Evolutionary conservation across 1,284 basidiomycete species (phyloP).

Genomic region (Cryptococcus hybrid): DNA sequence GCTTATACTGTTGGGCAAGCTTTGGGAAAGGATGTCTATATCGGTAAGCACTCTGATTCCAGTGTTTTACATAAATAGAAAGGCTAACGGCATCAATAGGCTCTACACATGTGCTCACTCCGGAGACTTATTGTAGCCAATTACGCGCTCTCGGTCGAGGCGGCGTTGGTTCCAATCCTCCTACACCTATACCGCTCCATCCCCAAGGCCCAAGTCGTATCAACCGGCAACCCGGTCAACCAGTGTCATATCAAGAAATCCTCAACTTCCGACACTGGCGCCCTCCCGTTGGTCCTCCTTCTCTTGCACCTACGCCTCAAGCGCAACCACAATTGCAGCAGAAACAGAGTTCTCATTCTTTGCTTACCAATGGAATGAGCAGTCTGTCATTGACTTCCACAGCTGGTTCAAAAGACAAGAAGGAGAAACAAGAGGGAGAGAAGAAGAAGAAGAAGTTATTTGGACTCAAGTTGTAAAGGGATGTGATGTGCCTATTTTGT

Average conservation of each 20-base stretch:
- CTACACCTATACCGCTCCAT: conserved; percentile 63
- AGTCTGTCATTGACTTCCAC: conserved; percentile 18
- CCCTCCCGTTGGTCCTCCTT: conserved; percentile 47
- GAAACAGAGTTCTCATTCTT: conserved; percentile 16
- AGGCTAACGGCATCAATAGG: conserved; percentile 55
- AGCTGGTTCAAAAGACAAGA: conserved; percentile 1
- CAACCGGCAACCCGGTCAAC: conserved; percentile 62
- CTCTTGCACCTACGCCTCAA: conserved; percentile 36
- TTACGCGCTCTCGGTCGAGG: conserved; percentile 76
- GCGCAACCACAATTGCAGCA: conserved; percentile 12
- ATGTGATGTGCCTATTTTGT: not conserved
- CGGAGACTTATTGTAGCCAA: conserved; percentile 79
- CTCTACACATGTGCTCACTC: conserved; percentile 84
- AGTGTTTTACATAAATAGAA: not conserved
- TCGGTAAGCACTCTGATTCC: conserved; percentile 61
- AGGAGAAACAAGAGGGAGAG: conserved; percentile 56
- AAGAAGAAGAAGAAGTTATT: conserved; percentile 78
- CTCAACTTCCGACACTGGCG: conserved; percentile 48
- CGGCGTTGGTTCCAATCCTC: conserved; percentile 65
- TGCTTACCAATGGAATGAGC: conserved; percentile 19
- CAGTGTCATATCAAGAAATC: conserved; percentile 65
- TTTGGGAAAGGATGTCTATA: conserved; percentile 83
- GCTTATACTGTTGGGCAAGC: conserved; percentile 74
- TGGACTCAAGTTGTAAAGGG: conserved; percentile 45
- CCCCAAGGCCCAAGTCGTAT: conserved; percentile 48